Evolutionary conservation across 116 monocot species (phyloP).

Genomic region (Iris pallida): DNA sequence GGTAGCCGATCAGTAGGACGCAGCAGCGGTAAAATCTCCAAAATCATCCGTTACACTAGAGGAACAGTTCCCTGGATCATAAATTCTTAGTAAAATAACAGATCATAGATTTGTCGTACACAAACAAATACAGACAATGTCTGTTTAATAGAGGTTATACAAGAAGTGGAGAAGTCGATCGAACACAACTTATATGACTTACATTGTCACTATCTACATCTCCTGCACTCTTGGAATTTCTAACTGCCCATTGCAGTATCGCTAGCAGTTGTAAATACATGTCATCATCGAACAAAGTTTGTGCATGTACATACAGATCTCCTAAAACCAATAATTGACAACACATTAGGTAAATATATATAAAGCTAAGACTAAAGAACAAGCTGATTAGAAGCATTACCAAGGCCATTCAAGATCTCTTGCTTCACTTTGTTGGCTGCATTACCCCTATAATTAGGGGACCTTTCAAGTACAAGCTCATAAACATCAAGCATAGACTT

Average conservation of each 20-base stretch:
- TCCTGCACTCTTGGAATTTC: constrained; percentile 32
- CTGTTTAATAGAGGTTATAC: not conserved
- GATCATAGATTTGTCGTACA: too few relatives aligned
- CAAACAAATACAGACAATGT: too few relatives aligned
- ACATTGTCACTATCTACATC: constrained; percentile 65
- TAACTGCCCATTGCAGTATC: constrained; percentile 55
- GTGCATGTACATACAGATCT: constrained; percentile 74
- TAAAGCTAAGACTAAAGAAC: not conserved
- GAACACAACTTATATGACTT: constrained; percentile 17
- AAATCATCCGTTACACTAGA: constrained; percentile 64
- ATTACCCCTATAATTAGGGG: constrained; percentile 48
- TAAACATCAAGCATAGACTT: constrained; percentile 93
- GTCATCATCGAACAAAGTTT: constrained; percentile 62
- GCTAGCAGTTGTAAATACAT: constrained; percentile 69
- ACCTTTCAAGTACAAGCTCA: constrained; percentile 69
- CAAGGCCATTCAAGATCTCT: constrained; percentile 83
- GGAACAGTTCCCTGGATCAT: constrained; percentile 56
- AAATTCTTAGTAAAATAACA: constrained; percentile 1
- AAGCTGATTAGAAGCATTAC: constrained; percentile 41
- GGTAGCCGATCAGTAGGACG: constrained; percentile 58
- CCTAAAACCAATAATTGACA: constrained; percentile 37
- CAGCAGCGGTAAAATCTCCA: constrained; percentile 79
- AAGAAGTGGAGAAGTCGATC: not conserved
- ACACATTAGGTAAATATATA: not conserved
- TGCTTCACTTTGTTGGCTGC: constrained; percentile 82